Conservation (phyloP, 1,139 yeast genomes). For the Geotrichum reessii region DNA sequence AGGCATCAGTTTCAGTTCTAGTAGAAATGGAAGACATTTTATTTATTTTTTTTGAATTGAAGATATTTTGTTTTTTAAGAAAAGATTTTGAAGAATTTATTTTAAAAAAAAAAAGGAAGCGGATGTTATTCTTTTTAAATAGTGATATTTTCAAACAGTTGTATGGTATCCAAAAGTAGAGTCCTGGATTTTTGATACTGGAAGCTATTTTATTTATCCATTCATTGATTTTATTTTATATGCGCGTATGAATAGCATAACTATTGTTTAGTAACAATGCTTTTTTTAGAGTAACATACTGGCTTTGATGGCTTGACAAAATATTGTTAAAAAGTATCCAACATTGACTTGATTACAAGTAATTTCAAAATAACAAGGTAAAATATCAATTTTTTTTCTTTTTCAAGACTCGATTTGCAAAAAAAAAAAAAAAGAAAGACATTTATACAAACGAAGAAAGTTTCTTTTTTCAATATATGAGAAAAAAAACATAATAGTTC, state of each 20-base stretch:
- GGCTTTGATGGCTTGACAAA: no score
- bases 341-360: no score
- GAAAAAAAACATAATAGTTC: no score
- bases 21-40: constrained; percentile 19
- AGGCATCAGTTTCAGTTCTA: constrained; percentile 90
- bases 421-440: not conserved
- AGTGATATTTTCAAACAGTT: not conserved
- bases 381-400: not conserved
- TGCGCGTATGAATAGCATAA: no score
- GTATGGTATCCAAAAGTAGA: not conserved
- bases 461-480: not conserved
- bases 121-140: not conserved
- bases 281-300: no score
- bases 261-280: no score
- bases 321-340: no score
- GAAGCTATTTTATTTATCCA: not conserved
- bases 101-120: not conserved
- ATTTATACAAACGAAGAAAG: not conserved
- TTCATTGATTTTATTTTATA: no score
- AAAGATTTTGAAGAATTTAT: not conserved
- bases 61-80: not conserved
- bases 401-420: not conserved
- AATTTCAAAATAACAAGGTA: not conserved
- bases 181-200: not conserved
- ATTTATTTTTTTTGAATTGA: not conserved